These are phyloP conservation scores for Exsudoporus frostii DNA, from an alignment of 768 basidiomycete species.

Conservation along the genomic window DNA sequence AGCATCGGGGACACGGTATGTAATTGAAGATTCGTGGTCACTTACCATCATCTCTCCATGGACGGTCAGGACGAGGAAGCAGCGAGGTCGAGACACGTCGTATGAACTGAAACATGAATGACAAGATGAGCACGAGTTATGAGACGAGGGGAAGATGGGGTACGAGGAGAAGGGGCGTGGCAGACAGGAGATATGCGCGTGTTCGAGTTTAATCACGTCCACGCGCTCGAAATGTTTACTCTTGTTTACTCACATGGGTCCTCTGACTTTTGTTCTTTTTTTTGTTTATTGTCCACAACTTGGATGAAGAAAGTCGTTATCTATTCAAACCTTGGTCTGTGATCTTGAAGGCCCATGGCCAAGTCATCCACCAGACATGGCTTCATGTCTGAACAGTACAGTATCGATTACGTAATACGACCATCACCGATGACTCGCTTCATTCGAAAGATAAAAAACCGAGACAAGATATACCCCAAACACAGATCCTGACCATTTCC, in stretches of 20 bases:
- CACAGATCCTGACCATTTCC: not conserved
- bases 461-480: not conserved
- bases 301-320: not conserved
- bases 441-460: not conserved
- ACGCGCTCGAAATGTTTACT: slow-evolving; percentile 16
- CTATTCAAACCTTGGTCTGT: not conserved
- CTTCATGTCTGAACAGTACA: not conserved
- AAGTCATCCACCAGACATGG: not conserved
- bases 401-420: slow-evolving; percentile 14
- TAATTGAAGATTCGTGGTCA: slow-evolving; percentile 13
- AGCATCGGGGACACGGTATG: slow-evolving; percentile 3
- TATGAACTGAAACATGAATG: slow-evolving; percentile 60
- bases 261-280: not conserved
- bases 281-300: not conserved
- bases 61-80: slow-evolving; percentile 67
- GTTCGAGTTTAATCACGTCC: not conserved
- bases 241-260: slow-evolving; percentile 23
- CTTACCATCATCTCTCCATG: slow-evolving; percentile 78
- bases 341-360: too few species aligned
- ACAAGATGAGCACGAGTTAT: not conserved
- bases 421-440: not conserved
- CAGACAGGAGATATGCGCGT: slow-evolving; percentile 5
- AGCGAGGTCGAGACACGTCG: slow-evolving; percentile 69
- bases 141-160: not conserved
- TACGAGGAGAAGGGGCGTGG: slow-evolving; percentile 2